Percentiles rank a stretch among this genome's conserved stretches.
These are phyloP conservation scores for Coemansia sp. DNA, from an alignment of 192 early-diverging fungal species.

Conservation along the genomic window DNA sequence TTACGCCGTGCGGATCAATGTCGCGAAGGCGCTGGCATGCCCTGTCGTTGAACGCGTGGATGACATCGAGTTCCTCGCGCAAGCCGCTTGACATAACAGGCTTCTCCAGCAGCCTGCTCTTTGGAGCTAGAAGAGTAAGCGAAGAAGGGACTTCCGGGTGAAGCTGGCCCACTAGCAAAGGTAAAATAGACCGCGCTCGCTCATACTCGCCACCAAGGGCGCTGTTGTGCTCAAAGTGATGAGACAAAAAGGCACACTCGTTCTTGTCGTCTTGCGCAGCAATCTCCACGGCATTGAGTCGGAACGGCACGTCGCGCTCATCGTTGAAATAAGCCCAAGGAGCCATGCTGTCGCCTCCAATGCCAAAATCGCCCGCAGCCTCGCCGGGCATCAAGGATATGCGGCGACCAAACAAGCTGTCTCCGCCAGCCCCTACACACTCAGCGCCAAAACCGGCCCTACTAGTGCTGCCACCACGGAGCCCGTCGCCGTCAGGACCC, in stretches of 20 bases:
- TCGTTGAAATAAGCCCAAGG: slow-evolving; percentile 30
- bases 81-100: slow-evolving; percentile 19
- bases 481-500: not conserved
- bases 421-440: slow-evolving; percentile 2
- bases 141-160: slow-evolving; percentile 20
- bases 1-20: slow-evolving; percentile 23
- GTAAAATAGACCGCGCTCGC: slow-evolving; percentile 36
- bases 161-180: slow-evolving; percentile 32
- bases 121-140: not conserved
- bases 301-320: slow-evolving; percentile 44
- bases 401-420: slow-evolving; percentile 1
- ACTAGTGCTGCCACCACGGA: not conserved
- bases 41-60: slow-evolving; percentile 34
- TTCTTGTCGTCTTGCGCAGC: slow-evolving; percentile 52
- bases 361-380: not conserved
- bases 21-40: slow-evolving; percentile 32
- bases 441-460: not conserved
- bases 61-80: slow-evolving; percentile 33
- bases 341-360: not conserved
- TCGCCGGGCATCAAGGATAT: slow-evolving; percentile 5
- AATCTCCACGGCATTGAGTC: slow-evolving; percentile 49
- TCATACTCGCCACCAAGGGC: slow-evolving; percentile 18
- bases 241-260: slow-evolving; percentile 51
- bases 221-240: slow-evolving; percentile 12
- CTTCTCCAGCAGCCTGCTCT: slow-evolving; percentile 6